These are phyloP conservation scores for Polytolypa hystricis DNA, from an alignment of 2,329 filamentous ascomycete genomes.

Conservation along the genomic window DNA sequence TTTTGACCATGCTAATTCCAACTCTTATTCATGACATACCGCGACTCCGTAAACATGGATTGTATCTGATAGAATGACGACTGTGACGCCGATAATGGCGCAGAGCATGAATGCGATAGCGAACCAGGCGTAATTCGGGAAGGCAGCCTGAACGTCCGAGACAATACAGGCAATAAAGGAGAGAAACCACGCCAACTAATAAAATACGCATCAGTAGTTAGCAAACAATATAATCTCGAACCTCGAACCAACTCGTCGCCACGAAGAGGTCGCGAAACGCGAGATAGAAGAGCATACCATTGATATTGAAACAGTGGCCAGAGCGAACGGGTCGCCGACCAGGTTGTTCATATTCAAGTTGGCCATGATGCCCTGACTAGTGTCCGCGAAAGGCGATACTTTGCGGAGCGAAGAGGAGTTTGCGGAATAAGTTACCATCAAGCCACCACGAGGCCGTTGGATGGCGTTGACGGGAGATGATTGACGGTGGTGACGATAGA, in stretches of 20 bases:
- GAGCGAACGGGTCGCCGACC: slow-evolving; percentile 87
- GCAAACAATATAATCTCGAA: no score
- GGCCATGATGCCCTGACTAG: slow-evolving; percentile 35
- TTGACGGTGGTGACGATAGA: not conserved
- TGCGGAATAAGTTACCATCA: slow-evolving; percentile 17
- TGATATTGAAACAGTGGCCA: slow-evolving; percentile 86
- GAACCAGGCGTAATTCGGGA: slow-evolving; percentile 91
- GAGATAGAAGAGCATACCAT: slow-evolving; percentile 51
- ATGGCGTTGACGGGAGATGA: not conserved
- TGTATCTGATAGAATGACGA: slow-evolving; percentile 75
- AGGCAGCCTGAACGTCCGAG: slow-evolving; percentile 46
- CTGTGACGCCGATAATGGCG: slow-evolving; percentile 65
- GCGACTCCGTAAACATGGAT: slow-evolving; percentile 85
- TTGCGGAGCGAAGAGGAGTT: slow-evolving; percentile 15
- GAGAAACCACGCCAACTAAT: slow-evolving; percentile 87
- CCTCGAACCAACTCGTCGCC: no score
- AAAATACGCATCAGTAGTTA: slow-evolving; percentile 3
- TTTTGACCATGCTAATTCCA: not conserved
- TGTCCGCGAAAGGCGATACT: slow-evolving; percentile 13
- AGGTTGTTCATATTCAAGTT: slow-evolving; percentile 75
- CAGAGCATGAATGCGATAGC: slow-evolving; percentile 74
- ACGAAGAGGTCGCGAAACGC: slow-evolving; percentile 4
- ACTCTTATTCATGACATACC: slow-evolving; percentile 34
- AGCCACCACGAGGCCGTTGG: slow-evolving; percentile 6
- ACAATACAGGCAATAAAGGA: slow-evolving; percentile 79